Evolutionary conservation across 495 filamentous ascomycete genomes (phyloP).

Genomic region (Apodospora peruviana): DNA sequence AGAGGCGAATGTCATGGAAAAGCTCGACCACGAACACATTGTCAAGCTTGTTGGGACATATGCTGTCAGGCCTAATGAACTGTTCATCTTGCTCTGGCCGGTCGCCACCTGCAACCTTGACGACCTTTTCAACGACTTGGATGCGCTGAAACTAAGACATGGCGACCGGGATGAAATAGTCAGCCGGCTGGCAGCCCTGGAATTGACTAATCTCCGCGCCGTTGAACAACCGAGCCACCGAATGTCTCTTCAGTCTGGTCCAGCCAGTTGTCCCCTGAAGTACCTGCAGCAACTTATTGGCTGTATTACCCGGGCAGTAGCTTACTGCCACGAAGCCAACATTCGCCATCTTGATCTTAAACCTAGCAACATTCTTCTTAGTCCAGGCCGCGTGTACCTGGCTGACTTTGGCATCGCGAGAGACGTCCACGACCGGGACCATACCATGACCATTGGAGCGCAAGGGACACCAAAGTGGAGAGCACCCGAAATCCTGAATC

Average conservation of each 20-base stretch:
- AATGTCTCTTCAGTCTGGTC: neutral
- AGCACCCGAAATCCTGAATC: conserved; percentile 28
- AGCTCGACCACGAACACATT: conserved; percentile 36
- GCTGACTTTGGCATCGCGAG: conserved; percentile 40
- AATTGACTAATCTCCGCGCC: conserved; percentile 3
- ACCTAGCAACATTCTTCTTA: conserved; percentile 37
- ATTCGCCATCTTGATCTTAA: conserved; percentile 40
- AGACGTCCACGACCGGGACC: conserved; percentile 28
- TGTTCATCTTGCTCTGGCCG: conserved; percentile 38
- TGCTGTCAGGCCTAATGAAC: conserved; percentile 19
- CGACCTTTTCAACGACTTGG: conserved; percentile 32
- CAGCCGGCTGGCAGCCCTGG: conserved; percentile 24
- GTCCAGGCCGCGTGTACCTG: conserved; percentile 30
- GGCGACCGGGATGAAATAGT: conserved; percentile 28
- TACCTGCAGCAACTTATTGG: conserved; percentile 30
- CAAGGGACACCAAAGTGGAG: conserved; percentile 32
- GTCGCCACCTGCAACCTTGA: conserved; percentile 38
- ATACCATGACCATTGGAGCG: conserved; percentile 28
- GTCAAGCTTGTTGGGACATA: conserved; percentile 40
- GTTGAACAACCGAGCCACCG: neutral
- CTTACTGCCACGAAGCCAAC: conserved; percentile 32
- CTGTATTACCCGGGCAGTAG: conserved; percentile 35
- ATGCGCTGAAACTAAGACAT: conserved; percentile 20
- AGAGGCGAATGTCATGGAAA: conserved; percentile 40
- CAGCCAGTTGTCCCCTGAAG: conserved; percentile 19